Evolutionary conservation across 2,329 filamentous ascomycete species (phyloP), one percentile per base, ranked within the genome.

Genomic region (Ilyonectria destructans): DNA sequence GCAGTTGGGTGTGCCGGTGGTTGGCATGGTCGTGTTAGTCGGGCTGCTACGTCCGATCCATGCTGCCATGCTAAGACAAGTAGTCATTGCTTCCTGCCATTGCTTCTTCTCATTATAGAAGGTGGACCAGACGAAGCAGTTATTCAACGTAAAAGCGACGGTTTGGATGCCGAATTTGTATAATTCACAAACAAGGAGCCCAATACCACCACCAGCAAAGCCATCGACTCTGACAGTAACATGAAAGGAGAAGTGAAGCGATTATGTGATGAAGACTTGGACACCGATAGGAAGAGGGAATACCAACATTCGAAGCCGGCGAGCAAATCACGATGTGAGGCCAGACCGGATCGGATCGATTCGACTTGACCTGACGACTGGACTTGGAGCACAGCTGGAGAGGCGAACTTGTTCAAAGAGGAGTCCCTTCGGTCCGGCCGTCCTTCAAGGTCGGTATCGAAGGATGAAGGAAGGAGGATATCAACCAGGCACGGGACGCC

Each of bases 401-500:
- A 61, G 23, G 59, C 62, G 57, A 52, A 46, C n/a, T 58, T 54
- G 21, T 40, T 46, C 29, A 29, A 31, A 7, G 48, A 46, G n/a
- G 33, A 66, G 58, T 64, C 61, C 68, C 65, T 46, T 61, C 40
- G 57, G 35, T 55, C 69, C 66, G 56, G 58, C 66, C 66, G 58
- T 60, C 69, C 55, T 58, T 68, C 65, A 68, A 65, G 67, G 72
- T 68, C 58, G 62, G 48, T 59, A 49, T 52, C 23, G 45, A 70
- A 51, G 58, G 59, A 54, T 46, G 62, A 61, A 64, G 58, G 35
- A 70, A 43, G 57, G 45, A 43, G 51, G 62, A 67, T 73, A 70
- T 70, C 58, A 59, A 43, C 74, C 72, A 76, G 74, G 72, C 74
- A 75, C 70, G 71, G 61, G 67, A 69, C 63, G 72, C 68, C 74